Conservation (phyloP, 2,329 filamentous ascomycete species). For the Fusarium chuoi region DNA sequence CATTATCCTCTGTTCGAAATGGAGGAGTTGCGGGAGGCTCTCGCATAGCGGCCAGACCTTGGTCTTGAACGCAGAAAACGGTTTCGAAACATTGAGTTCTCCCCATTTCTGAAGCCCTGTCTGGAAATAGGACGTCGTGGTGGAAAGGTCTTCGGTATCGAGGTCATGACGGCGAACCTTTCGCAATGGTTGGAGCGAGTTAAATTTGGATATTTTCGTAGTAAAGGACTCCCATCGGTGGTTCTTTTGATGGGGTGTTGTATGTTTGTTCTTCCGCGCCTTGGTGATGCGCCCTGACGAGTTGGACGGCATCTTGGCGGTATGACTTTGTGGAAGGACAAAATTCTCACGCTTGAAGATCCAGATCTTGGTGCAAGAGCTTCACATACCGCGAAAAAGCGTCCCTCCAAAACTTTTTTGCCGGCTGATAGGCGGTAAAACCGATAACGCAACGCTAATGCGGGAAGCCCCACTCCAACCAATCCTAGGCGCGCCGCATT, state of each 20-base stretch:
- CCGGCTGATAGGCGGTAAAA: slow-evolving; percentile 49
- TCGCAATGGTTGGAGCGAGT: slow-evolving; percentile 89
- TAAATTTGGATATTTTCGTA: slow-evolving; percentile 88
- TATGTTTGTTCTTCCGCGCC: slow-evolving; percentile 74
- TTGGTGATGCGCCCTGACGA: slow-evolving; percentile 75
- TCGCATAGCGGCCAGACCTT: slow-evolving; percentile 83
- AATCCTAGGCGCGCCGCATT: slow-evolving; percentile 50
- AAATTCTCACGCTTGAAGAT: slow-evolving; percentile 26
- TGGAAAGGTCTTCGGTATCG: slow-evolving; percentile 79
- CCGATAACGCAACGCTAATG: slow-evolving; percentile 48
- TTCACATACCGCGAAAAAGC: slow-evolving; percentile 32
- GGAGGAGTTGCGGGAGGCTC: slow-evolving; percentile 89
- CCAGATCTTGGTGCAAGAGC: slow-evolving; percentile 36
- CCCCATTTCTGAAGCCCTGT: slow-evolving; percentile 87
- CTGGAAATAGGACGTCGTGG: slow-evolving; percentile 87
- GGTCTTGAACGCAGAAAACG: slow-evolving; percentile 80
- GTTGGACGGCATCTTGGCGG: slow-evolving; percentile 67
- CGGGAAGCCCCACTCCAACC: slow-evolving; percentile 31
- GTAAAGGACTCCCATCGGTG: slow-evolving; percentile 94
- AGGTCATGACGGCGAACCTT: slow-evolving; percentile 86
- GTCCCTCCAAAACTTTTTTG: slow-evolving; percentile 49
- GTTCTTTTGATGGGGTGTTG: slow-evolving; percentile 80
- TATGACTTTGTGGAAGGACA: slow-evolving; percentile 41
- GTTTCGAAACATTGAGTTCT: slow-evolving; percentile 88
- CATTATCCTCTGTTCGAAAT: slow-evolving; percentile 90